Base-by-base conservation (phyloP, 208 protist species). In the Trypanosoma melophagium region DNA sequence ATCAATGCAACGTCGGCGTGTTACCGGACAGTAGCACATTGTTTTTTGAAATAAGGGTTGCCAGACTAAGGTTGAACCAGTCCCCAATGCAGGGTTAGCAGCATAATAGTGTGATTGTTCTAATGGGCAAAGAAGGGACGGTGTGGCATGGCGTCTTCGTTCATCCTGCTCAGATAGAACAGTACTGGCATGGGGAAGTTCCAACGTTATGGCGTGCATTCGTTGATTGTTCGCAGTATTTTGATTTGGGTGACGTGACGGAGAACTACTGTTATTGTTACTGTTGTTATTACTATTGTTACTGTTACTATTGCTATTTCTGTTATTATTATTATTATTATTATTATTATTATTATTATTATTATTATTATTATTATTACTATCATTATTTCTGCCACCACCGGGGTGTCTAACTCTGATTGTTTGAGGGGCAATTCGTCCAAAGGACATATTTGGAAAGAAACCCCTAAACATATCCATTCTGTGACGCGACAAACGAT, bases 21-120 rank as follows among this genome's bases (percentile, higher is more conserved):
- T 83, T 9, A 94, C 85, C 0, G 83, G 89, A 65, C 89, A 94
- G 78, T 87, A 94, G 58, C 84, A 87, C 80, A 92, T 81, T 3
- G 83, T 90, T 35, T 76, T 79, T 59, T 80, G 83, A 62, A 94
- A 94, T 55, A 74, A 56, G 0, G 82, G 78, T 60, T 80, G 79
- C 80, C 70, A 84, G 19, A 57, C 38, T 61, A 75, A 28, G 35
- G 22, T 71, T 42, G 76, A 65, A 47, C 47, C 50, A 35, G 66
- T 25, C 5, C 66, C 24, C 45, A 70, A 38, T 40, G 44, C 52
- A 31, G 75, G 73, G 60, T 74, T 62, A 35, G 68, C 53, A 44
- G 74, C 44, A 51, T 59, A 51, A 66, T 76, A 59, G 41, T 24
- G 17, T 7, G 22, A 24, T 2, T 35, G 8, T 35, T 63, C 52